Base-by-base conservation (phyloP, 345 rosid genomes). In the Abelmoschus esculentus region DNA sequence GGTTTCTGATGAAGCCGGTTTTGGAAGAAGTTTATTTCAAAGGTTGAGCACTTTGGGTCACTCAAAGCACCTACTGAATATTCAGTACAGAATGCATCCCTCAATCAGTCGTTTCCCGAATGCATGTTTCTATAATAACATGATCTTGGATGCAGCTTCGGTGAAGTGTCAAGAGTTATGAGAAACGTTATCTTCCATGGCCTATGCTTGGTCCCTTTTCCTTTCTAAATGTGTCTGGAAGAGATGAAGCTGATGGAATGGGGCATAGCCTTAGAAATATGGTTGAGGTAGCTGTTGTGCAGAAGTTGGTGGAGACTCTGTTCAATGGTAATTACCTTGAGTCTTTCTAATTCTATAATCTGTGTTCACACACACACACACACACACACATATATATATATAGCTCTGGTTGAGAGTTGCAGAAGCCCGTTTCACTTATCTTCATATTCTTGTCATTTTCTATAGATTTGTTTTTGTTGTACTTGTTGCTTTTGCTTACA, bases 21-120 rank as follows among this genome's bases (percentile, higher is more conserved):
- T 85, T 1, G 86, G 96, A n/a, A 84, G 90, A 79, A 90, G 96
- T 77, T 84, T 87, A 69, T 88, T 88, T 70, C 86, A 85, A 36
- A 86, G 96, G 72, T 69, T 90, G 69, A 84, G 71, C 32, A 5
- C 56, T 0, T 68, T 84, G 38, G 86, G 80, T 8, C 79, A 86
- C 19, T 1, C 71, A 3, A 87, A 81, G 57, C 88, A 87, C 36
- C 81, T 85, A 28, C 68, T 90, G 6, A 67, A 82, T 62, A 79
- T 80, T 50, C 97, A 88, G 70, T 87, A 88, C 74, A 75, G 97
- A 19, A 90, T 90, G 97, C 97, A 90, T 79, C 97, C 95, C 6
- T 74, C 81, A 1, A 89, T 90, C 19, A 85, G 92, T 73, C 38
- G 6, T 53, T 88, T 90, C 47, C 95, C 97, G 0, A 90, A 78